These are phyloP conservation scores for Asterophora lycoperdoides DNA, from an alignment of 768 basidiomycete genomes.

Conservation along the genomic window DNA sequence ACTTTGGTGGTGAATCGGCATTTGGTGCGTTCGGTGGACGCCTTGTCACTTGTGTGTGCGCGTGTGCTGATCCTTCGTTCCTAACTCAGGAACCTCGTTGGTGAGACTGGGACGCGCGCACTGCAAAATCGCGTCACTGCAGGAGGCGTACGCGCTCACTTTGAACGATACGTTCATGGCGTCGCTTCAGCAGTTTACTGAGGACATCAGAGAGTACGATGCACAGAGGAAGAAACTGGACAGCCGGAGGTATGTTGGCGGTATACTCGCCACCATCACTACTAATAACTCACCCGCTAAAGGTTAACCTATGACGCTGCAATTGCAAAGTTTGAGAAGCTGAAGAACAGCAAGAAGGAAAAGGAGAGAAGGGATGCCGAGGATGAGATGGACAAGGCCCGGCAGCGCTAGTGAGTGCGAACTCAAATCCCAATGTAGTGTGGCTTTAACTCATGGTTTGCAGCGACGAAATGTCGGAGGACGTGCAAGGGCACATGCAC, in stretches of 20 bases:
- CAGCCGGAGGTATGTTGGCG: constrained; percentile 55
- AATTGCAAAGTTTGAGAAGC: constrained; percentile 60
- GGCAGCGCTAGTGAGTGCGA: constrained; percentile 65
- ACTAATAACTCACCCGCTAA: neutral
- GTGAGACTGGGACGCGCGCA: constrained; percentile 77
- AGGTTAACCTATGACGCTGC: constrained; percentile 81
- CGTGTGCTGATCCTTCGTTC: neutral
- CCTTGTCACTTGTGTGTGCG: neutral
- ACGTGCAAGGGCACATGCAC: constrained; percentile 76
- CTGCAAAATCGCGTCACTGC: constrained; percentile 79
- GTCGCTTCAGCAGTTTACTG: constrained; percentile 59
- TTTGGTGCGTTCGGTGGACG: constrained; percentile 44
- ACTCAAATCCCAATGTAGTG: neutral
- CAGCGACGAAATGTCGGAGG: constrained; percentile 85
- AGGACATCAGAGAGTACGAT: constrained; percentile 83
- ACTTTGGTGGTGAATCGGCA: constrained; percentile 71
- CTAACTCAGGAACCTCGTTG: constrained; percentile 73
- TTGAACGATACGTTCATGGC: constrained; percentile 71
- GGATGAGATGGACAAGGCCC: constrained; percentile 70
- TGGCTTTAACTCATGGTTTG: constrained; percentile 6
- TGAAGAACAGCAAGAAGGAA: constrained; percentile 72
- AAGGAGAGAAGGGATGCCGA: constrained; percentile 77
- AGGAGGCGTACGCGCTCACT: constrained; percentile 73
- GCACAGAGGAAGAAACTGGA: constrained; percentile 81
- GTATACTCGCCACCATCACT: too few species aligned